A percentile compares a stretch with the other conserved stretches of the same genome.
Evolutionary conservation across 2,329 filamentous ascomycete species (phyloP).

Genomic region (Chrysoporthe puriensis): DNA sequence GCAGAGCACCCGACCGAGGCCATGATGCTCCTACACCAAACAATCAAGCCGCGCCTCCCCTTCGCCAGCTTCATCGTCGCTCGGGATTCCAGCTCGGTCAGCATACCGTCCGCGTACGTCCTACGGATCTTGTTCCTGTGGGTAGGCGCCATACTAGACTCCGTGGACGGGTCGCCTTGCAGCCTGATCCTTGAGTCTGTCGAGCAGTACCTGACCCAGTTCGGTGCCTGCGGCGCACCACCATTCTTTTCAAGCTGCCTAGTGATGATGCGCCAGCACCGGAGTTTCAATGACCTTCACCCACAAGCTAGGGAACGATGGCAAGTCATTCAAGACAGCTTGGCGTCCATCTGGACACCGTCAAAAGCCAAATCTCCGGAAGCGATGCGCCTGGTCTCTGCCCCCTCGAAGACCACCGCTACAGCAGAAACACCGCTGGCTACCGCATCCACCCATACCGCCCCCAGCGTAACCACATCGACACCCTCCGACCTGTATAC

Average conservation of each 20-base stretch:
- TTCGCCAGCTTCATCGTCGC: slow-evolving; percentile 33
- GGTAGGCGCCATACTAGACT: slow-evolving; percentile 32
- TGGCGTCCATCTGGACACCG: slow-evolving; percentile 23
- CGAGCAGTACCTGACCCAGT: slow-evolving; percentile 32
- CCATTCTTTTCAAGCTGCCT: slow-evolving; percentile 34
- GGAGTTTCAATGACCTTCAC: slow-evolving; percentile 26
- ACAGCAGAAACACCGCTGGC: slow-evolving; percentile 13
- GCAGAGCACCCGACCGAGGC: slow-evolving; percentile 19
- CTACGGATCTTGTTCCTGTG: slow-evolving; percentile 34
- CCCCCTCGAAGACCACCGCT: slow-evolving; percentile 6
- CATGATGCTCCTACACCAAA: slow-evolving; percentile 30
- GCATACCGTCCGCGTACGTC: slow-evolving; percentile 35
- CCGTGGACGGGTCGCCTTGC: slow-evolving; percentile 25
- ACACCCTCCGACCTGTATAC: slow-evolving; percentile 19
- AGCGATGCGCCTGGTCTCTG: slow-evolving; percentile 7
- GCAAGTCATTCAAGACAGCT: slow-evolving; percentile 17
- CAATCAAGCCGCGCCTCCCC: slow-evolving; percentile 30
- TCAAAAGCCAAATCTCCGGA: slow-evolving; percentile 15
- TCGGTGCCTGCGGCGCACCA: slow-evolving; percentile 34
- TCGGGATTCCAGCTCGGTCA: slow-evolving; percentile 27
- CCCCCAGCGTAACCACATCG: slow-evolving; percentile 9
- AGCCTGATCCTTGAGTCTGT: slow-evolving; percentile 32
- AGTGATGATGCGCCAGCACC: slow-evolving; percentile 30
- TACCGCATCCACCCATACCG: slow-evolving; percentile 11
- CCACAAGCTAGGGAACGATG: slow-evolving; percentile 27